Conservation (phyloP, 2,329 filamentous ascomycete genomes). For the Aspergillus felis region DNA sequence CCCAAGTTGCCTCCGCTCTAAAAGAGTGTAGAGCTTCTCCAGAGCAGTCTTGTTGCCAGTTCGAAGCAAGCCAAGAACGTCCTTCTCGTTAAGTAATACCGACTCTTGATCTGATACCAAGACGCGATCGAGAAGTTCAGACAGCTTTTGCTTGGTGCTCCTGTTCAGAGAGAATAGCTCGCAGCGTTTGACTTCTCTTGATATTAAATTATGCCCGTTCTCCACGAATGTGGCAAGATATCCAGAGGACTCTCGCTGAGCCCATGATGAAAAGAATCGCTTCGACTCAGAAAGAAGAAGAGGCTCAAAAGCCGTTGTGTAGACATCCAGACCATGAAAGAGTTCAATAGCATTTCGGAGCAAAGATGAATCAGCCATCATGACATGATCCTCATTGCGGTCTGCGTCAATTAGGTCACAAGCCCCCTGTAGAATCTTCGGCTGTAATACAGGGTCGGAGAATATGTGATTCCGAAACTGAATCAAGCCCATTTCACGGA, state of each 20-base stretch:
- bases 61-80: constrained; percentile 69
- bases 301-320: constrained; percentile 75
- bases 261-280: constrained; percentile 66
- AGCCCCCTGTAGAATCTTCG: constrained; percentile 62
- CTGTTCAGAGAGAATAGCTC: constrained; percentile 77
- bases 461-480: constrained; percentile 67
- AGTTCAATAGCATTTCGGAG: constrained; percentile 74
- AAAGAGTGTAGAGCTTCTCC: constrained; percentile 70
- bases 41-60: constrained; percentile 67
- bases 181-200: constrained; percentile 69
- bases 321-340: constrained; percentile 80
- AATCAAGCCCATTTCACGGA: constrained; percentile 75
- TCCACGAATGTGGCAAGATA: constrained; percentile 72
- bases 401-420: constrained; percentile 74
- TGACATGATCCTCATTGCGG: constrained; percentile 51
- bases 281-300: constrained; percentile 65
- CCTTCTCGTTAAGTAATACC: constrained; percentile 62
- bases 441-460: constrained; percentile 49
- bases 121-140: constrained; percentile 67
- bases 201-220: constrained; percentile 65
- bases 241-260: constrained; percentile 59
- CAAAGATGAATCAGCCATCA: constrained; percentile 58
- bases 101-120: constrained; percentile 66
- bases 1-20: constrained; percentile 68
- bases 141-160: constrained; percentile 73